phyloP scores from a whole-genome alignment of 495 filamentous ascomycete species.

The Pyrenopolyporus hunteri region DNA sequence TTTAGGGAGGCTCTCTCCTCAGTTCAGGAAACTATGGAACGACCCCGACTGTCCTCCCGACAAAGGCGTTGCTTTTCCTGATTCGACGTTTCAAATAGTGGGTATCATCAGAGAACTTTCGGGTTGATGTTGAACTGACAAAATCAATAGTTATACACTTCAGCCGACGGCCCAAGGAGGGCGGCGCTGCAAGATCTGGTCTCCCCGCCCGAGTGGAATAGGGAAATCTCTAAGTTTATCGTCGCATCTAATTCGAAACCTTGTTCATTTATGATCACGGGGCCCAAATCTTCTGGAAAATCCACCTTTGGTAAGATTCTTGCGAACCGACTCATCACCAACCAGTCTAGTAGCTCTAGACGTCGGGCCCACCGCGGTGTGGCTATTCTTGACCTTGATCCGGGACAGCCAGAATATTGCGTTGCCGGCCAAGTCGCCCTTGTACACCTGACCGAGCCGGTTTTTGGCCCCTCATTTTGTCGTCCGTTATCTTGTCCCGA shows the following conservation, averaged over 20 bases:
- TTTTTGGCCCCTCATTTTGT: constrained; percentile 76
- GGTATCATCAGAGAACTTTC: neutral
- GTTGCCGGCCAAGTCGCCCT: constrained; percentile 80
- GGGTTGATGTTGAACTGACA: constrained; percentile 15
- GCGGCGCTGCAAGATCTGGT: constrained; percentile 63
- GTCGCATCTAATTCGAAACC: constrained; percentile 50
- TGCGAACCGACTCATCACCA: constrained; percentile 72
- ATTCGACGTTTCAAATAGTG: constrained; percentile 52
- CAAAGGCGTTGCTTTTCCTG: neutral
- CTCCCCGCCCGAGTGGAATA: constrained; percentile 70
- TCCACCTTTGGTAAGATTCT: constrained; percentile 83
- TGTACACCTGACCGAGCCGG: constrained; percentile 63
- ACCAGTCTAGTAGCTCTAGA: constrained; percentile 35
- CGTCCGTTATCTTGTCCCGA: constrained; percentile 58
- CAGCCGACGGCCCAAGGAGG: constrained; percentile 51
- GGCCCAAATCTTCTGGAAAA: constrained; percentile 84
- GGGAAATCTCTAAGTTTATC: constrained; percentile 46
- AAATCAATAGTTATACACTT: constrained; percentile 51
- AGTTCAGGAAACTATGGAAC: constrained; percentile 79
- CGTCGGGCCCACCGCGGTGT: constrained; percentile 46
- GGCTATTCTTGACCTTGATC: constrained; percentile 79
- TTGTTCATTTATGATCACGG: constrained; percentile 66
- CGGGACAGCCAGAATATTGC: constrained; percentile 82
- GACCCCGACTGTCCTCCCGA: constrained; percentile 41
- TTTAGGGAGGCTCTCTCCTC: constrained; percentile 67